Evolutionary conservation across 2,329 filamentous ascomycete species (phyloP), one percentile per base, ranked within the genome.

Genomic region (Trichophyton simii): DNA sequence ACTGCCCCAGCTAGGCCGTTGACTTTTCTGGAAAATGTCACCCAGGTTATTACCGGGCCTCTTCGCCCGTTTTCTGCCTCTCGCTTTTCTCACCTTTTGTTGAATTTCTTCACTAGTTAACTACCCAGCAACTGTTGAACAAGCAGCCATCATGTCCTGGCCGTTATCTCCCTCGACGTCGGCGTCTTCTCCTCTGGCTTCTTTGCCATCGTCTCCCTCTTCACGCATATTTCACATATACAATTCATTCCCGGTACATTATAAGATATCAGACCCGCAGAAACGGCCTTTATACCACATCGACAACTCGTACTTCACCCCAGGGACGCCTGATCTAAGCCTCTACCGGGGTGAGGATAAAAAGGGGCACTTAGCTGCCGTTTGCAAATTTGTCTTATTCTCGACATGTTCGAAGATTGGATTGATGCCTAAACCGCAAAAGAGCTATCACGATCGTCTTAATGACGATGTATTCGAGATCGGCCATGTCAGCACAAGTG

Each of bases 311-410:
- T 18, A 60, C 9, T 62, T 69, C 31, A 68, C 63, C 18, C 68
- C 70, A 2, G 67, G 67, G 15, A 73, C 70, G 55, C 68, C 72
- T n/a, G 71, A 73, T 20, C 64, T 75, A 9, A 72, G 70, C 2
- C 64, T 74, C 57, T 70, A 75, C 63, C 57, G 63, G 0, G 69
- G 72, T 15, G 28, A 63, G 2, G 64, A 69, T 63, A 65, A 65
- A 3, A 67, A 62, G 2, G 70, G 64, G 3, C 69, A 69, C 7
- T 59, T 72, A n/a, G 66, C 66, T 52, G 72, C 68, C 0, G 66
- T 70, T 3, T 70, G 68, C 63, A 72, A 74, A 55, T 75, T 72
- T 60, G 60, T 67, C 8, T 67, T 69, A 36, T 69, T 74, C 59
- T 73, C 72, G 3, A 66, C 67, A 18, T 66, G 69, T 60, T 63